Base-by-base conservation (phyloP, 108 stramenopile genomes). In the Schizochytrium sp. region DNA sequence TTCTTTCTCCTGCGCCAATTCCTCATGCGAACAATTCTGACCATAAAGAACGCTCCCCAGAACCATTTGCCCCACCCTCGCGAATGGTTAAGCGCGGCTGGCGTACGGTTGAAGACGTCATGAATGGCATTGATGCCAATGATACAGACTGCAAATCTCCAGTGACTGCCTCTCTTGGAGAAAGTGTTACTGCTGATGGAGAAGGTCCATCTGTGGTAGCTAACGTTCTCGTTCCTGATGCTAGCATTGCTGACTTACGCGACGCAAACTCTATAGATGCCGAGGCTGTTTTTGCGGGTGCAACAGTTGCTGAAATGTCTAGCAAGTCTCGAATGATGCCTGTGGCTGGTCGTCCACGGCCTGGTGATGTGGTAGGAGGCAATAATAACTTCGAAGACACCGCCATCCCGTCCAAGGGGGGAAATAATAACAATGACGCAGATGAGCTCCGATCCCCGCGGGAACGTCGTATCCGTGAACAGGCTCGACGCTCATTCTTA, bases 1-100 rank as follows among this genome's bases (percentile, higher is more conserved):
- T 42, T 10, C 57, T 28, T 56, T 4, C 57, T 4, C 10, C 57
- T 13, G 1, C 0, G 40, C 41, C 57, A 1, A 28, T 50, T 1
- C 42, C 57, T 7, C 19, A 56, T 41, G 38, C 87, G 49, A 19
- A 38, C 49, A 38, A 28, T 10, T n/a, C 87, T 4, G 87, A 87
- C 44, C 57, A 17, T 46, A 49, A 50, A 4, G 89, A 91, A 61
- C 72, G 91, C 69, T 91, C 87, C n/a, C 57, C 57, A 42, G 87
- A 59, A 42, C 41, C n/a, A 4, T 28, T 28, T 28, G 12, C 13
- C 41, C 2, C 57, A 56, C 12, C 28, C 57, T 42, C 57, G 7
- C 38, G 56, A 15, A 87, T 87, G 87, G 44, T 42, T 7, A 87
- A 87, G 57, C 57, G 57, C 8, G 87, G 57, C 87, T 57, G 87